Conservation (phyloP, 2,329 filamentous ascomycete genomes). For the Ophiostoma fasciatum region DNA sequence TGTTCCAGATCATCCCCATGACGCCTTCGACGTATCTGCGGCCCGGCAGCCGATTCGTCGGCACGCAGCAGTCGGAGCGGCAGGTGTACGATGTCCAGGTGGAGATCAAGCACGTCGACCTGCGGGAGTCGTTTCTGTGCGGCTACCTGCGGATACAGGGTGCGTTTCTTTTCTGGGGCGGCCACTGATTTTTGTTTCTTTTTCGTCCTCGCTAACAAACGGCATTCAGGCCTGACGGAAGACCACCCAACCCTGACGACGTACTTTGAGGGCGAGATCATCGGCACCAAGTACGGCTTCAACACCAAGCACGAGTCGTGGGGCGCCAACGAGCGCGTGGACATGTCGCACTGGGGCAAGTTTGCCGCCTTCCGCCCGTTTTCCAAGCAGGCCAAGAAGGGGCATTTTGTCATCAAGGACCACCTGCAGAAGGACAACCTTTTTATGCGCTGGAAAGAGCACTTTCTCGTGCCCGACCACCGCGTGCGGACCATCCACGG, state of each 20-base stretch:
- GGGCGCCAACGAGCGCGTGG: slow-evolving; percentile 84
- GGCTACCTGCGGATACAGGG: slow-evolving; percentile 94
- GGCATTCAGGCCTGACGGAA: slow-evolving; percentile 61
- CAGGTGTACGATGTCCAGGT: slow-evolving; percentile 94
- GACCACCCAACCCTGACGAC: slow-evolving; percentile 96
- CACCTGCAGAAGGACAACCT: slow-evolving; percentile 71
- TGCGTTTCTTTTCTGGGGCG: slow-evolving; percentile 19
- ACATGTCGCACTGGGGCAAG: slow-evolving; percentile 83
- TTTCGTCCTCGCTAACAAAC: neutral
- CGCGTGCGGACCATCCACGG: slow-evolving; percentile 80
- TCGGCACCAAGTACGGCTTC: slow-evolving; percentile 90
- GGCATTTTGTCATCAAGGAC: slow-evolving; percentile 47
- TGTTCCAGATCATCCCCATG: slow-evolving; percentile 52
- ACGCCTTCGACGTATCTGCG: slow-evolving; percentile 78
- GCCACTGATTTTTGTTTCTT: neutral
- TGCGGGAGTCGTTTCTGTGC: slow-evolving; percentile 85
- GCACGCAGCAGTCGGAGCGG: slow-evolving; percentile 84
- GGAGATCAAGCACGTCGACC: slow-evolving; percentile 90
- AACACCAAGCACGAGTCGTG: slow-evolving; percentile 76
- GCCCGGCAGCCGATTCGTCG: slow-evolving; percentile 74
- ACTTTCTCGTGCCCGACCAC: slow-evolving; percentile 92
- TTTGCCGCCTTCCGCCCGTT: slow-evolving; percentile 78
- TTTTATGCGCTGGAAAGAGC: slow-evolving; percentile 99
- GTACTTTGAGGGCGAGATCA: slow-evolving; percentile 97
- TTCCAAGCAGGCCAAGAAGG: slow-evolving; percentile 40